phyloP scores from a whole-genome alignment of 805 yeast genomes.

The Maudiozyma barnettii region DNA sequence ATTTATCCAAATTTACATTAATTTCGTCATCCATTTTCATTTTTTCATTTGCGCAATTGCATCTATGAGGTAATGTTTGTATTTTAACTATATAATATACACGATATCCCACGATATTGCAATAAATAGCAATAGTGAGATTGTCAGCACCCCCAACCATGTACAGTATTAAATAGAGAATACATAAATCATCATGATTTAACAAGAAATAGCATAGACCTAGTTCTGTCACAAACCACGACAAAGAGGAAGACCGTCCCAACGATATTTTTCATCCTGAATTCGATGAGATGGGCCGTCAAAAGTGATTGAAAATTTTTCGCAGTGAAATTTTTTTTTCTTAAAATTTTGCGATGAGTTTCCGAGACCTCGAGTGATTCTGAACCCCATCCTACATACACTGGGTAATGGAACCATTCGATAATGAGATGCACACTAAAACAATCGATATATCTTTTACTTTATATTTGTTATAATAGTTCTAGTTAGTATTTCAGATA shows the following conservation, averaged over 20 bases:
- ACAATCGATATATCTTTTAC: too few relatives aligned
- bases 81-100: too few relatives aligned
- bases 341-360: conserved; percentile 8
- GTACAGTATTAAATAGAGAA: too few relatives aligned
- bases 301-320: conserved; percentile 2
- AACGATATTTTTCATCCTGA: neutral
- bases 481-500: too few relatives aligned
- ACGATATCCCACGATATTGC: too few relatives aligned
- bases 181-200: too few relatives aligned
- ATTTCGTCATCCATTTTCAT: too few relatives aligned
- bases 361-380: neutral
- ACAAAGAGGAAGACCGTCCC: too few relatives aligned
- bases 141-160: neutral
- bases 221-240: neutral
- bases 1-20: too few relatives aligned
- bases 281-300: neutral
- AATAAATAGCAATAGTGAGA: neutral
- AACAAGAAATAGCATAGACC: neutral
- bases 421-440: neutral
- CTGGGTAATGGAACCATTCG: neutral
- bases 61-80: too few relatives aligned
- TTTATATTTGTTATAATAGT: too few relatives aligned
- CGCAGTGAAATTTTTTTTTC: conserved; percentile 1
- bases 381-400: neutral
- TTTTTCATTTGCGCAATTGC: too few relatives aligned